Evolutionary conservation across 805 yeast species (phyloP).

Genomic region (Yamadazyma sp.): DNA sequence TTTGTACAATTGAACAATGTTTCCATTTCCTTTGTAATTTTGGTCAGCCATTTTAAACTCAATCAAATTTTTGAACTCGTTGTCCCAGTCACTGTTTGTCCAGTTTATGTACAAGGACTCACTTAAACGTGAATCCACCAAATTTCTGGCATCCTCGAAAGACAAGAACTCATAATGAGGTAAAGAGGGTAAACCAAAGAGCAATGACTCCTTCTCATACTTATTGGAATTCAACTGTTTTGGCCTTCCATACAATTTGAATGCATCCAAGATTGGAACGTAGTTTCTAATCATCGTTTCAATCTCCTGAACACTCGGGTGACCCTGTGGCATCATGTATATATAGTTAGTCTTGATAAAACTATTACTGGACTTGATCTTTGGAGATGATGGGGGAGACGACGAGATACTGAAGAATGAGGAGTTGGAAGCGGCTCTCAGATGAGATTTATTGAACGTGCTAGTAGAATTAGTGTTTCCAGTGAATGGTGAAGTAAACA

Average conservation of each 20-base stretch:
- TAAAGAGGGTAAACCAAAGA: slow-evolving; percentile 73
- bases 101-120: slow-evolving; percentile 22
- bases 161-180: slow-evolving; percentile 64
- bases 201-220: slow-evolving; percentile 58
- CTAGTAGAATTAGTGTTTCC: neutral
- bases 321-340: slow-evolving; percentile 72
- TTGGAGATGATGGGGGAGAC: slow-evolving; percentile 20
- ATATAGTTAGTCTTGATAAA: slow-evolving; percentile 35
- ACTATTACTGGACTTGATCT: slow-evolving; percentile 18
- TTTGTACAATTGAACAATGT: slow-evolving; percentile 32
- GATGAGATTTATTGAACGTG: slow-evolving; percentile 8
- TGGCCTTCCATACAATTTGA: slow-evolving; percentile 75
- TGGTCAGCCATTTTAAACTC: slow-evolving; percentile 17
- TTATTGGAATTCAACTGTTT: slow-evolving; percentile 72
- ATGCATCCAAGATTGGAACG: slow-evolving; percentile 69
- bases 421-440: slow-evolving; percentile 14
- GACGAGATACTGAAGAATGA: slow-evolving; percentile 19
- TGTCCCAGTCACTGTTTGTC: slow-evolving; percentile 30
- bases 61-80: slow-evolving; percentile 20
- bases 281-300: slow-evolving; percentile 73
- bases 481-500: slow-evolving; percentile 24
- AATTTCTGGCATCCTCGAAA: slow-evolving; percentile 26
- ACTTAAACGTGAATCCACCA: slow-evolving; percentile 20
- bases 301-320: slow-evolving; percentile 67
- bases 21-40: slow-evolving; percentile 36